Evolutionary conservation across 2,329 filamentous ascomycete species (phyloP), one percentile per base, ranked within the genome.

Genomic region (Fusarium metavorans): DNA sequence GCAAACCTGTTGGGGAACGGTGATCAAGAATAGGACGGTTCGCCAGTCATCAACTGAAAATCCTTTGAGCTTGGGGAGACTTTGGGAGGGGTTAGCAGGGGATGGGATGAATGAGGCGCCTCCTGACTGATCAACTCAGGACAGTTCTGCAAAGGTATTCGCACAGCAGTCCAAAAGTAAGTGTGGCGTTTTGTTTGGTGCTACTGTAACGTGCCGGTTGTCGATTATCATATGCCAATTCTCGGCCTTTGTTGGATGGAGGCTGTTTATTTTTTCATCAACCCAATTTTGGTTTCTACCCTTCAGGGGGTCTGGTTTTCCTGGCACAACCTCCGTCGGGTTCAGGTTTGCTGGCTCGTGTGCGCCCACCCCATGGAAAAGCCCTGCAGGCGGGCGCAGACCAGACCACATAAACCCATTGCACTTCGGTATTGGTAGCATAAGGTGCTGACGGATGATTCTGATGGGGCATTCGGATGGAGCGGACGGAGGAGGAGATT

Each of bases 171-270:
- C 39, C 30, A 73, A 73, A 67, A 63, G 34, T 75, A 75, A 73
- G 75, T 77, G 75, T 77, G 75, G 76, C 76, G 73, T 75, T 66
- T 25, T 16, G 66, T 75, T 66, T 27, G 66, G 59, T 66, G 60
- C 45, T 69, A 48, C 41, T 54, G 54, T 54, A 67, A 70, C 57
- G 52, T 39, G 60, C 52, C 32, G 23, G 34, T 58, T 25, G 56
- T 39, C 5, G 35, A 58, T 45, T 61, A 41, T 43, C 58, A 61
- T 41, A 61, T 61, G 58, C 58, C 39, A 34, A 61, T 58, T 39
- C 23, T 58, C 56, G 34, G 56, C 25, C 23, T 37, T 11, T 58
- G 56, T 20, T 39, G 52, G 52, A 60, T 45, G 23, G 39, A 30
- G 25, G 48, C 25, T 52, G 25, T 37, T 56, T 62, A 35, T 20